Evolutionary conservation across 1,284 basidiomycete species (phyloP).

Genomic region (Irpex lacteus): DNA sequence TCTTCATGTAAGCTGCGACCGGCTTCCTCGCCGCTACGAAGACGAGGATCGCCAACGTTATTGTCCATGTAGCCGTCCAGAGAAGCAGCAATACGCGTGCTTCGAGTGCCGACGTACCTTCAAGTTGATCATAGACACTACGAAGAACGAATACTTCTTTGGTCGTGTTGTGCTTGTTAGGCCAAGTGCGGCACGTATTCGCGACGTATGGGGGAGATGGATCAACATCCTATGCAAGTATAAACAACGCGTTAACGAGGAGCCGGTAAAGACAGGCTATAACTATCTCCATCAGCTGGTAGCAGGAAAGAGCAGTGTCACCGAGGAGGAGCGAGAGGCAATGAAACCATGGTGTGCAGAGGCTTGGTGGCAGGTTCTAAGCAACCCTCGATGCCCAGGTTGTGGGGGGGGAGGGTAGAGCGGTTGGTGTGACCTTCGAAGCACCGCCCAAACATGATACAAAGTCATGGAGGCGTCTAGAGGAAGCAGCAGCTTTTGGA

Average conservation of each 20-base stretch:
- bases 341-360: not conserved
- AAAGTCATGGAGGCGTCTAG: not conserved
- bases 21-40: not conserved
- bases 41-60: not conserved
- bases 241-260: not conserved
- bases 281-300: not conserved
- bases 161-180: not conserved
- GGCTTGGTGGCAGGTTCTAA: not conserved
- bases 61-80: not conserved
- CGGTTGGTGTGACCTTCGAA: not conserved
- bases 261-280: not conserved
- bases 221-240: not conserved
- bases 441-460: not conserved
- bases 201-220: not conserved
- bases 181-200: not conserved
- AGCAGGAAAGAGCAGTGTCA: not conserved
- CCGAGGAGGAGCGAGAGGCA: not conserved
- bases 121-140: not conserved
- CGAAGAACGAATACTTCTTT: not conserved
- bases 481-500: not conserved
- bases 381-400: not conserved
- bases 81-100: not conserved
- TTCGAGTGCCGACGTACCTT: not conserved
- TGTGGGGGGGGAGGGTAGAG: not conserved
- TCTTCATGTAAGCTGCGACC: not conserved